Conservation (phyloP, 2,329 filamentous ascomycete genomes). For the Arthrobotrys musiformis region DNA sequence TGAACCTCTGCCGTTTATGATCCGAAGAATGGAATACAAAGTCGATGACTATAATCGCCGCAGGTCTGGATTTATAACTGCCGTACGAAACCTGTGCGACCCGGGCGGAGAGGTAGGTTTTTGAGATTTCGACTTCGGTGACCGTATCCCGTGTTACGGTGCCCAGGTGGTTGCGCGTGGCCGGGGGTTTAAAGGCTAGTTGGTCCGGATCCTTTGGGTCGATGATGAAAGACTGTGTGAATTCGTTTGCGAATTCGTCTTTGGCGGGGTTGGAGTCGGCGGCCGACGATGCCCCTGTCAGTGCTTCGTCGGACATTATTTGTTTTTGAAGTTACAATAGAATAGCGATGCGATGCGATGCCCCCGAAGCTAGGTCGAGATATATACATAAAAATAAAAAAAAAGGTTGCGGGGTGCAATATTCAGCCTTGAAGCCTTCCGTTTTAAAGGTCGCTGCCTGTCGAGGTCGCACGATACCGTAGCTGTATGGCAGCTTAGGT, state of each 20-base stretch:
- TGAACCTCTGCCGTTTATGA: slow-evolving; percentile 40
- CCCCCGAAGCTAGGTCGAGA: no score
- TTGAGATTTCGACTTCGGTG: slow-evolving; percentile 40
- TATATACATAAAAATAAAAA: no score
- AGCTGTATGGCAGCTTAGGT: not conserved
- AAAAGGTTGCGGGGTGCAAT: not conserved
- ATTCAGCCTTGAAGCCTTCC: not conserved
- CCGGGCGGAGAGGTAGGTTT: slow-evolving; percentile 47
- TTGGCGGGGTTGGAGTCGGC: not conserved
- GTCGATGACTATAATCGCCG: slow-evolving; percentile 35
- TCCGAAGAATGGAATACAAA: slow-evolving; percentile 44
- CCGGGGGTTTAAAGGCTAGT: slow-evolving; percentile 4
- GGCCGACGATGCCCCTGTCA: not conserved
- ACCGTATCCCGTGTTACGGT: slow-evolving; percentile 28
- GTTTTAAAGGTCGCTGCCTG: not conserved
- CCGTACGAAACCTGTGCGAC: slow-evolving; percentile 37
- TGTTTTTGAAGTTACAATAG: not conserved
- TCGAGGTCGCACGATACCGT: not conserved
- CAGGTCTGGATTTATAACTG: slow-evolving; percentile 10
- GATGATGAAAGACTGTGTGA: slow-evolving; percentile 22
- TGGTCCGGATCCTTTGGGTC: slow-evolving; percentile 29
- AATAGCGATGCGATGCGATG: not conserved
- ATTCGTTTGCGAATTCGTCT: slow-evolving; percentile 41
- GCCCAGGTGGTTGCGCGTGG: slow-evolving; percentile 8
- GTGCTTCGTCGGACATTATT: slow-evolving; percentile 8